A percentile compares a stretch with the other conserved stretches of the same genome.
These are phyloP conservation scores for Paraphaeosphaeria sporulosa DNA, from an alignment of 2,329 filamentous ascomycete species.

Conservation along the genomic window DNA sequence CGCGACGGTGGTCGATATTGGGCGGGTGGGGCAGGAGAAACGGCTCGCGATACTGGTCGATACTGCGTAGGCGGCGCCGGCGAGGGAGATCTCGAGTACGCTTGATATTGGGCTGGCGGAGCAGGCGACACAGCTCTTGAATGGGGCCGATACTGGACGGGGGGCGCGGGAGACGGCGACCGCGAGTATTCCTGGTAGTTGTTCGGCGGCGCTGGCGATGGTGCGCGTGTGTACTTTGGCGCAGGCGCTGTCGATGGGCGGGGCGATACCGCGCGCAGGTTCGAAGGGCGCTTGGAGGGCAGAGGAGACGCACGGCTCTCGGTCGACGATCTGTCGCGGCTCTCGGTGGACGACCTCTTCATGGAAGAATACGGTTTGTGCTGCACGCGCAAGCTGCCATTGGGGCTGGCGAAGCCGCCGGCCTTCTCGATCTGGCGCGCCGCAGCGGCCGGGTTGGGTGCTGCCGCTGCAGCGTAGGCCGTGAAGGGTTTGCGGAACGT, in stretches of 20 bases:
- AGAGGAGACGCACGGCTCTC: conserved; percentile 31
- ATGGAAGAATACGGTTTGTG: conserved; percentile 60
- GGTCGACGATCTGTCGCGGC: conserved; percentile 30
- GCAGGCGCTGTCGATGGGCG: conserved; percentile 41
- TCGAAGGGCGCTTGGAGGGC: conserved; percentile 28
- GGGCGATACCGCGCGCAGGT: conserved; percentile 52
- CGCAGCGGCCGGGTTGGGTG: conserved; percentile 52
- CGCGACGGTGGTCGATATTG: conserved; percentile 36
- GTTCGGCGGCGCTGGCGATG: conserved; percentile 49
- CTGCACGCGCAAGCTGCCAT: conserved; percentile 50
- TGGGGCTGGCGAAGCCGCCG: conserved; percentile 37
- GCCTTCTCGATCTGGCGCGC: conserved; percentile 45
- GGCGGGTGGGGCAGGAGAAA: conserved; percentile 38
- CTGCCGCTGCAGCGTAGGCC: conserved; percentile 60
- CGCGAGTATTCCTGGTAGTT: conserved; percentile 30
- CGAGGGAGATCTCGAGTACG: conserved; percentile 33
- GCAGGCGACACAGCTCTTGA: conserved; percentile 37
- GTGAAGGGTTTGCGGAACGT: conserved; percentile 71
- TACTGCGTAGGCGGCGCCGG: conserved; percentile 38
- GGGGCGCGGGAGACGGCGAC: conserved; percentile 39
- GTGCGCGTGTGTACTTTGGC: conserved; percentile 43
- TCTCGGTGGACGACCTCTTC: conserved; percentile 54
- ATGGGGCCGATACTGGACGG: conserved; percentile 27
- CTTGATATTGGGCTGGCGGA: conserved; percentile 27
- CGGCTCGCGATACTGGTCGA: conserved; percentile 33